Percentiles rank a stretch among this genome's conserved stretches.
Conservation (phyloP, 306 rosid genomes). For the Corylus avellana region DNA sequence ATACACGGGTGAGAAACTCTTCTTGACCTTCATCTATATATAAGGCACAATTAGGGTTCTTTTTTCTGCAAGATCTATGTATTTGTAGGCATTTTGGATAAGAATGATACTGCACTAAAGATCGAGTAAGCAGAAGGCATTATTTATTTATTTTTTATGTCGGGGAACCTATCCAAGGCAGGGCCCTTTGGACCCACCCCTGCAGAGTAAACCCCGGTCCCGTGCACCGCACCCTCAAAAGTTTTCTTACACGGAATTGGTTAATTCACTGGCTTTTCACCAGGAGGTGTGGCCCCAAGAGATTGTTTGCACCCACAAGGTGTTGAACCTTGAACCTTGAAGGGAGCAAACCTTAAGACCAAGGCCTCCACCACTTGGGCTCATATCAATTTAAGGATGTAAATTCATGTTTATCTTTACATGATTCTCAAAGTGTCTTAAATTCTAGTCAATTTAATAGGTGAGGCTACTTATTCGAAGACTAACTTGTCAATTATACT, state of each 20-base stretch:
- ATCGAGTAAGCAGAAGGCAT: constrained; percentile 3
- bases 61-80: constrained; percentile 22
- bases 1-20: constrained; percentile 76
- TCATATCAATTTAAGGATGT: constrained; percentile 8
- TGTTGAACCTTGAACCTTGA: too few species aligned
- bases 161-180: too few species aligned
- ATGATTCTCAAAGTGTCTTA: constrained; percentile 13
- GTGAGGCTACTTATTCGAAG: constrained; percentile 7
- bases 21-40: constrained; percentile 17
- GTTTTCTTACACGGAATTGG: too few species aligned
- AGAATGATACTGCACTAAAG: neutral
- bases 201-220: too few species aligned
- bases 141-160: too few species aligned
- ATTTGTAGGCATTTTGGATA: constrained; percentile 16
- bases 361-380: too few species aligned
- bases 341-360: too few species aligned
- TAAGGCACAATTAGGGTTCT: constrained; percentile 17
- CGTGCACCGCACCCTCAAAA: too few species aligned
- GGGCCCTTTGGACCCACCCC: too few species aligned
- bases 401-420: constrained; percentile 13
- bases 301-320: too few species aligned
- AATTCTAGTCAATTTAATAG: neutral
- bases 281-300: too few species aligned
- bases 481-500: neutral
- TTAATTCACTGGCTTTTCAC: too few species aligned